A percentile compares a stretch with the other conserved stretches of the same genome.
Evolutionary conservation across 192 early-diverging fungal genomes (phyloP).

Genomic region (Mortierella alpina): DNA sequence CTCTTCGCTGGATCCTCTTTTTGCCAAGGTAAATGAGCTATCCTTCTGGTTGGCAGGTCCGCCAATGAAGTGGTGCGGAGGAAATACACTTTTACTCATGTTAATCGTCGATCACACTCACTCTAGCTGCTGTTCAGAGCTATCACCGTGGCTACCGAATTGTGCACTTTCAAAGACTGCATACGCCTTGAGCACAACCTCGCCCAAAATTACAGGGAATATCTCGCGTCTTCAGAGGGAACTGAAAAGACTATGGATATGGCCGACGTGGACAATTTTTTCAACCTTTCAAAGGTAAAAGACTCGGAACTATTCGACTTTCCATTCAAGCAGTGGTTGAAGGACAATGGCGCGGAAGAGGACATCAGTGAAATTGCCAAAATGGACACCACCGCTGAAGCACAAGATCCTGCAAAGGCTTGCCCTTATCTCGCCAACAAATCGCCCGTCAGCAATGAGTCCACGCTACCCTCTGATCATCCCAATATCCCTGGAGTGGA

Average conservation of each 20-base stretch:
- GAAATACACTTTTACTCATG: background rate
- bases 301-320: slow-evolving; percentile 28
- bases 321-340: slow-evolving; percentile 23
- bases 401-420: slow-evolving; percentile 6
- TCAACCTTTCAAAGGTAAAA: slow-evolving; percentile 17
- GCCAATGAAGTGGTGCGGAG: background rate
- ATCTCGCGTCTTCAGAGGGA: background rate
- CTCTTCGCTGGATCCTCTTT: slow-evolving; percentile 36
- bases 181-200: slow-evolving; percentile 31
- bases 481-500: slow-evolving; percentile 38
- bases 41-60: background rate
- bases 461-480: slow-evolving; percentile 32
- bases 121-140: slow-evolving; percentile 34
- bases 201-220: slow-evolving; percentile 13
- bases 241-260: background rate
- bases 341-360: slow-evolving; percentile 13
- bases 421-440: slow-evolving; percentile 24
- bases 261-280: slow-evolving; percentile 9
- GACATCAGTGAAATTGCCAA: background rate
- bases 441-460: background rate
- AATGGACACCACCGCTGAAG: background rate
- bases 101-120: background rate
- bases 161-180: slow-evolving; percentile 20
- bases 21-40: slow-evolving; percentile 39
- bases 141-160: slow-evolving; percentile 10